phyloP scores from a whole-genome alignment of 139 green algal species.

The Chlorella vulgaris region DNA sequence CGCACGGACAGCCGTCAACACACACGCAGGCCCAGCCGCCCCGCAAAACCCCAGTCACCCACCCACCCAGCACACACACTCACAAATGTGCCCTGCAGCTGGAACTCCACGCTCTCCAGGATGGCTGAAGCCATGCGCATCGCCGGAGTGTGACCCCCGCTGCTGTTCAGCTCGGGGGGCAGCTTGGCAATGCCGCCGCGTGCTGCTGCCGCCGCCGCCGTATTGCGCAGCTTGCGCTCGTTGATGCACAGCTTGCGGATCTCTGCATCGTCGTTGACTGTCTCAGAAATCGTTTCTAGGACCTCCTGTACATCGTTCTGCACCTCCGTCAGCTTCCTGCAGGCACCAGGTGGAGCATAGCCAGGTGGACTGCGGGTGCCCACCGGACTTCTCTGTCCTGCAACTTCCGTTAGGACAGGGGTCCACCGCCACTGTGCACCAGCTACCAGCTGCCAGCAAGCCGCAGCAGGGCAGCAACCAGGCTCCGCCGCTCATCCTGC shows the following conservation, averaged over 20 bases:
- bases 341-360: not conserved
- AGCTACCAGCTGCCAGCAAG: too few relatives aligned
- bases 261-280: slow-evolving; percentile 43
- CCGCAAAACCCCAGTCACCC: too few relatives aligned
- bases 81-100: slow-evolving; percentile 48
- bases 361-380: not conserved
- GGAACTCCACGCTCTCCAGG: slow-evolving; percentile 59
- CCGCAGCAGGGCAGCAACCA: too few relatives aligned
- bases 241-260: slow-evolving; percentile 46
- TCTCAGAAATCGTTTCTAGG: slow-evolving; percentile 47
- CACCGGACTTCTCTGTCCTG: too few relatives aligned
- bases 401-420: too few relatives aligned
- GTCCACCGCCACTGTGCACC: too few relatives aligned
- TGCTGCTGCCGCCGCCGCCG: slow-evolving; percentile 17
- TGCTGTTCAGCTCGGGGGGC: not conserved
- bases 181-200: not conserved
- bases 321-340: slow-evolving; percentile 60
- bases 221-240: too few relatives aligned
- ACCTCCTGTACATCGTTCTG: slow-evolving; percentile 61
- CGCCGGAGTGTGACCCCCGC: slow-evolving; percentile 10
- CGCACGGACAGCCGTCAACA: too few relatives aligned
- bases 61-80: not conserved
- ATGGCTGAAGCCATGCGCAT: slow-evolving; percentile 55
- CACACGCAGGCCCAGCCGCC: too few relatives aligned
- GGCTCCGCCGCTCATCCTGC: too few relatives aligned